These are phyloP conservation scores for Aspergillus felis DNA, from an alignment of 2,329 filamentous ascomycete species.

Conservation along the genomic window DNA sequence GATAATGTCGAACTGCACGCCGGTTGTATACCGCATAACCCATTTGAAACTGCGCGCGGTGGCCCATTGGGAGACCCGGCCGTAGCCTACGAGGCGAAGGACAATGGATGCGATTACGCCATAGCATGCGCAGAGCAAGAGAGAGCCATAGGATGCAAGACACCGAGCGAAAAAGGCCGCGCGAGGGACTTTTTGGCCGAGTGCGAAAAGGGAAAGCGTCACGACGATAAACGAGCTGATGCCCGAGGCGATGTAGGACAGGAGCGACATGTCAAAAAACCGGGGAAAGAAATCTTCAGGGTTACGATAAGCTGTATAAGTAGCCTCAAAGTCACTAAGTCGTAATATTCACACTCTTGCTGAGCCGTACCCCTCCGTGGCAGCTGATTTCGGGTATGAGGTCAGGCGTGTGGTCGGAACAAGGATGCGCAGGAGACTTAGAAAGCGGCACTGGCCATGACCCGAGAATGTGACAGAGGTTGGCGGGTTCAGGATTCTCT, in stretches of 20 bases:
- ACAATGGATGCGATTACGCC: slow-evolving; percentile 71
- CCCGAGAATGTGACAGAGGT: not conserved
- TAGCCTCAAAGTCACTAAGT: slow-evolving; percentile 4
- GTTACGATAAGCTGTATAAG: slow-evolving; percentile 6
- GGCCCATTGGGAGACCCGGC: slow-evolving; percentile 80
- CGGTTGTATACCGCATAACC: slow-evolving; percentile 69
- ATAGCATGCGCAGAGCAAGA: slow-evolving; percentile 57
- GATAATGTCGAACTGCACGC: slow-evolving; percentile 69
- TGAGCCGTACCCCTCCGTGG: not conserved
- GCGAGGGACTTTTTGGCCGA: slow-evolving; percentile 40
- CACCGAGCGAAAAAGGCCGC: slow-evolving; percentile 46
- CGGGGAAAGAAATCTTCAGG: slow-evolving; percentile 1
- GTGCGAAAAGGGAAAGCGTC: slow-evolving; percentile 46
- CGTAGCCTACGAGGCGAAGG: slow-evolving; percentile 67
- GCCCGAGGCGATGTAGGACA: slow-evolving; percentile 56
- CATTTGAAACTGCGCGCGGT: slow-evolving; percentile 75
- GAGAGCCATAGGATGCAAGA: slow-evolving; percentile 43
- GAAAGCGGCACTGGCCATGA: slow-evolving; percentile 1
- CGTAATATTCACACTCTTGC: not conserved
- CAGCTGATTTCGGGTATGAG: not conserved
- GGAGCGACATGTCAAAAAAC: slow-evolving; percentile 53
- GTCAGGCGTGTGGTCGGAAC: not conserved
- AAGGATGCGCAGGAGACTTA: not conserved
- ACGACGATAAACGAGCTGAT: slow-evolving; percentile 64
- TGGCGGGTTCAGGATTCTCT: not conserved